These are phyloP conservation scores for Melocanna baccifera DNA, from an alignment of 176 grass and related monocot genomes.

Conservation along the genomic window DNA sequence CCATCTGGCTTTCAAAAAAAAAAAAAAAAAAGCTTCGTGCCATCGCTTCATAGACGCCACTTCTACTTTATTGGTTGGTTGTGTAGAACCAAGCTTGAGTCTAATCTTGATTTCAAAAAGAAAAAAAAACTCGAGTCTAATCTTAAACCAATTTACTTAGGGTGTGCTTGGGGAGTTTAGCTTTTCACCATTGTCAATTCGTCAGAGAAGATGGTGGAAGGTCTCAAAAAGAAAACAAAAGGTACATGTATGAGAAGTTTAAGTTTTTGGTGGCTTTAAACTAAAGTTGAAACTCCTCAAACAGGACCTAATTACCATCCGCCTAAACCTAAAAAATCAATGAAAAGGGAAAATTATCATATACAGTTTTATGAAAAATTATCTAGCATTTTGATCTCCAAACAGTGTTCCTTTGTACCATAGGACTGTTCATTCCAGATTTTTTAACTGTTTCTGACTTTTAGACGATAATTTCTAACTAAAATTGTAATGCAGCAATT, in stretches of 20 bases:
- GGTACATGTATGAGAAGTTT: no score
- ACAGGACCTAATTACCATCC: neutral
- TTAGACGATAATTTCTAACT: fast-evolving
- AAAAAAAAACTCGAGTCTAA: no score
- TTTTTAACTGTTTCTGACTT: no score
- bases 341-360: neutral
- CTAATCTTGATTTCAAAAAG: no score
- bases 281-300: neutral
- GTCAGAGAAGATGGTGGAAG: no score
- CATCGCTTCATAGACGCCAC: neutral
- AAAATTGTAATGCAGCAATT: no score
- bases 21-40: neutral
- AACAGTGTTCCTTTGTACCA: no score
- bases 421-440: no score
- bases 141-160: neutral
- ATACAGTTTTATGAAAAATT: neutral
- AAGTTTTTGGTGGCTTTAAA: neutral
- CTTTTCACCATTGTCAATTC: neutral
- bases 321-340: neutral
- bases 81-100: neutral
- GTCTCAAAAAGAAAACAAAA: no score
- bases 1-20: no score
- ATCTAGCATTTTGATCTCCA: neutral
- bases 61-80: neutral
- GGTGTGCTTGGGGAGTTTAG: neutral